These are phyloP conservation scores for Phytophthora podocarpi DNA, from an alignment of 352 stramenopile species.

Conservation along the genomic window DNA sequence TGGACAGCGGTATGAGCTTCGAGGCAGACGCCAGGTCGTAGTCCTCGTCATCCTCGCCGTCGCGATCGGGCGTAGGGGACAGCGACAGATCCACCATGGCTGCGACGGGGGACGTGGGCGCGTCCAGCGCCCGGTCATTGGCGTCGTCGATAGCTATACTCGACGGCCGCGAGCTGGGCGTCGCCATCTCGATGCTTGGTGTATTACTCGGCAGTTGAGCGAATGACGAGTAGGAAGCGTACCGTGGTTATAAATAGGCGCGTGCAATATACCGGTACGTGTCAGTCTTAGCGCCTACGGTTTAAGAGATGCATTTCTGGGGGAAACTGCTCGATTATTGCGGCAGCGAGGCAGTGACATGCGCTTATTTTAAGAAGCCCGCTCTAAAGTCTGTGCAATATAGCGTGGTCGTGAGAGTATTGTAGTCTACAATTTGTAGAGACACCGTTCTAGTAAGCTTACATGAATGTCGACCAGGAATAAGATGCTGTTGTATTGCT, in stretches of 20 bases:
- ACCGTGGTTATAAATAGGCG: constrained; percentile 6
- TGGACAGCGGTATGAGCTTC: constrained; percentile 70
- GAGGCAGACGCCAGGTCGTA: constrained; percentile 38
- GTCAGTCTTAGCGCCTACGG: no score
- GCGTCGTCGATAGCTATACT: constrained; percentile 47
- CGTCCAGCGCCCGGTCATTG: constrained; percentile 28
- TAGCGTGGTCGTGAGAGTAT: no score
- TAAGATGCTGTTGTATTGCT: no score
- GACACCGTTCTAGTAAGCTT: no score
- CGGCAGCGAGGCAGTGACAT: no score
- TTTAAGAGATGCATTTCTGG: no score
- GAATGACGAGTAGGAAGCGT: not conserved
- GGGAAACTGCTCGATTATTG: no score
- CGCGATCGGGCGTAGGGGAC: constrained; percentile 38
- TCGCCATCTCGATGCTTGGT: constrained; percentile 24
- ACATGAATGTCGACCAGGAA: no score
- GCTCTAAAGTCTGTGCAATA: no score
- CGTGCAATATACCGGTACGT: constrained; percentile 2
- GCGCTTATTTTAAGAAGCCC: no score
- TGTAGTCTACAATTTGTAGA: no score
- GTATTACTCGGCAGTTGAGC: constrained; percentile 5
- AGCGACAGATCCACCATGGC: constrained; percentile 67
- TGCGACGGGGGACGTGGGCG: constrained; percentile 26
- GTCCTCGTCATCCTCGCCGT: constrained; percentile 34
- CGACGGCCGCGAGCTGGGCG: constrained; percentile 28